These are phyloP conservation scores for Beverwykella pulmonaria DNA, from an alignment of 495 filamentous ascomycete species.

Conservation along the genomic window DNA sequence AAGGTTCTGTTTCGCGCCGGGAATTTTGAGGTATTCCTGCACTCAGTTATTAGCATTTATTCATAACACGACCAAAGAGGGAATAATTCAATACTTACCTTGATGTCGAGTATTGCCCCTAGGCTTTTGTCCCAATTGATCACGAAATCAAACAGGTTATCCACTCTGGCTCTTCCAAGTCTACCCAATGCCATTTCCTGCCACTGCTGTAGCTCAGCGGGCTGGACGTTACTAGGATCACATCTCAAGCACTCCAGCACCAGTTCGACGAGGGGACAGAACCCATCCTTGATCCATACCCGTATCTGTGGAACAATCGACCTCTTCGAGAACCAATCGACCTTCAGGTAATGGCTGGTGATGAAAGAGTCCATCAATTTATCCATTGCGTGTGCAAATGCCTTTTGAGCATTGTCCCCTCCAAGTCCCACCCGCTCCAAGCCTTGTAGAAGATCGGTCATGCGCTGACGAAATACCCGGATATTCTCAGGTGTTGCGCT, in stretches of 20 bases:
- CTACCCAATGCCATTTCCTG: conserved; percentile 77
- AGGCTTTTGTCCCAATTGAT: conserved; percentile 73
- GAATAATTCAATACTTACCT: conserved; percentile 48
- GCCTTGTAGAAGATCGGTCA: conserved; percentile 36
- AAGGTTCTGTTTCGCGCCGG: conserved; percentile 62
- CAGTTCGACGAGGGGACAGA: conserved; percentile 32
- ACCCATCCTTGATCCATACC: conserved; percentile 44
- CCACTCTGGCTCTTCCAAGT: conserved; percentile 75
- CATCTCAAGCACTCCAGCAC: conserved; percentile 34
- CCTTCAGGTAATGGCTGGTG: conserved; percentile 40
- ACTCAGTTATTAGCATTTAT: conserved; percentile 1
- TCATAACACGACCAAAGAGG: not conserved
- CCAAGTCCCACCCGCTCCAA: conserved; percentile 73
- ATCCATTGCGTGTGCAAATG: conserved; percentile 63
- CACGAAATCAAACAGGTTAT: conserved; percentile 86
- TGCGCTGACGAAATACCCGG: conserved; percentile 3
- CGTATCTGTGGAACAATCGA: conserved; percentile 64
- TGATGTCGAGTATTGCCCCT: conserved; percentile 82
- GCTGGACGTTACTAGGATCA: conserved; percentile 10
- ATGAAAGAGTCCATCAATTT: conserved; percentile 40
- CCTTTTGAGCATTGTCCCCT: conserved; percentile 71
- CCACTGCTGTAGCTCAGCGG: conserved; percentile 56
- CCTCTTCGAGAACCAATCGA: conserved; percentile 46
- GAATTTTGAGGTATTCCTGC: conserved; percentile 56
- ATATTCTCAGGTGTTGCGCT: conserved; percentile 13